Base-by-base conservation (phyloP, 192 early-diverging fungal genomes). In the Jimgerdemannia lactiflua region DNA sequence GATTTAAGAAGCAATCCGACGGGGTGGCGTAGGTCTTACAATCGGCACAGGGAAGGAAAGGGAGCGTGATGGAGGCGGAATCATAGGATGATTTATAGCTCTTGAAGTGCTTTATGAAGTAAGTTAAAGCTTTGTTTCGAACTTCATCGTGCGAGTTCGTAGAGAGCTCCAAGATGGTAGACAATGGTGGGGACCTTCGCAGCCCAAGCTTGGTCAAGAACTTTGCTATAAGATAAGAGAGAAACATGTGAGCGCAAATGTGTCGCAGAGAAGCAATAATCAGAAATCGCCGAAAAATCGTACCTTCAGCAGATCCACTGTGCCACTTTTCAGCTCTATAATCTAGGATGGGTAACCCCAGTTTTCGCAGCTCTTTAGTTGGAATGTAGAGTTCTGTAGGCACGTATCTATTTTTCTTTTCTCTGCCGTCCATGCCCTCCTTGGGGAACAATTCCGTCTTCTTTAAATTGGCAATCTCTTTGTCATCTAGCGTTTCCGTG, bases 341-440 rank as follows among this genome's bases (percentile, higher is more conserved):
- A 40, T 85, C 76, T 19, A 96, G 78, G 10, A 94, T 69, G 6
- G 94, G 94, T 3, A 95, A 74, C 0, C 86, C 86, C 11, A 96
- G 79, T 17, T 73, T 80, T 1, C 85, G 80, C 14, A 91, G 75
- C 2, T 79, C 85, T n/a, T 91, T 88, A 0, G 75, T 84, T 0
- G 95, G 95, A 3, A 82, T 83, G 83, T 90, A 94, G 42, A 96
- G 86, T n/a, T 92, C 82, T 4, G 71, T 77, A 11, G 93, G 90
- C 20, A 79, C 79, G 71, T 86, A 92, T 42, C 94, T 29, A 29
- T 29, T 29, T 29, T 29, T 29, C 59, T 65, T 43, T 10, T 39
- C 59, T n/a, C 73, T 9, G 66, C 67, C 18, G 72, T 74, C 40
- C 11, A 74, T 67, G 17, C 70, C 81, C 54, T 87, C 89, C 66